Conservation (phyloP, 1,139 yeast genomes). For the Geotrichum cucujoidarum region DNA sequence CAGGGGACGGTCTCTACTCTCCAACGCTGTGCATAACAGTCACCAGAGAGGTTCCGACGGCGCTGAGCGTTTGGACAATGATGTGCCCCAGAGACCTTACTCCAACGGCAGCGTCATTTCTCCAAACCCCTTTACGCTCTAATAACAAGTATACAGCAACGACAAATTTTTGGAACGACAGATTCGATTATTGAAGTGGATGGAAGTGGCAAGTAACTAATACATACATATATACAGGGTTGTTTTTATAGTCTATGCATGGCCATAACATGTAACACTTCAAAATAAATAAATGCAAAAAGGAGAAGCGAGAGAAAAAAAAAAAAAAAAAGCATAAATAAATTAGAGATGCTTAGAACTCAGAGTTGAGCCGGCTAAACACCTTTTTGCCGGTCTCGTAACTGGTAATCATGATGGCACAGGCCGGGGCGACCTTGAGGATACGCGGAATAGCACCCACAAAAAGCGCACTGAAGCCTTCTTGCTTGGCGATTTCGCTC, state of each 20-base stretch:
- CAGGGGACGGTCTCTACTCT: not conserved
- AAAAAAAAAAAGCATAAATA: not conserved
- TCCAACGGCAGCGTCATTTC: slow-evolving; percentile 13
- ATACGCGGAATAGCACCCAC: slow-evolving; percentile 84
- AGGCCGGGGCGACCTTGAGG: slow-evolving; percentile 89
- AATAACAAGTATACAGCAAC: too few species aligned
- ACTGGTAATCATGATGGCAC: slow-evolving; percentile 97
- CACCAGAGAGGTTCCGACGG: not conserved
- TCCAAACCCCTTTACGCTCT: slow-evolving; percentile 12
- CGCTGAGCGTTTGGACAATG: not conserved
- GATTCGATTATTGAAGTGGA: too few species aligned
- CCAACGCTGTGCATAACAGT: not conserved
- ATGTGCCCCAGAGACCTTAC: not conserved
- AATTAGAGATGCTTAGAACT: not conserved
- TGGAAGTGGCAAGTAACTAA: too few species aligned
- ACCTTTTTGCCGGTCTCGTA: slow-evolving; percentile 83
- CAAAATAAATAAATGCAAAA: slow-evolving; percentile 13
- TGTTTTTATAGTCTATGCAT: not conserved
- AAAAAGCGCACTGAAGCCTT: slow-evolving; percentile 73
- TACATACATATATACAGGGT: slow-evolving; percentile 3
- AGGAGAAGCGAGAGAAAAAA: not conserved
- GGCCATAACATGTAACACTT: slow-evolving; percentile 3
- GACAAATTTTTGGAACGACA: too few species aligned
- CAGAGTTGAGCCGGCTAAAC: slow-evolving; percentile 31
- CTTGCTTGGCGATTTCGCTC: slow-evolving; percentile 55